Percentiles rank a stretch among this genome's conserved stretches.
phyloP scores from a whole-genome alignment of 2,329 filamentous ascomycete species.

The Pseudogymnoascus sp. region DNA sequence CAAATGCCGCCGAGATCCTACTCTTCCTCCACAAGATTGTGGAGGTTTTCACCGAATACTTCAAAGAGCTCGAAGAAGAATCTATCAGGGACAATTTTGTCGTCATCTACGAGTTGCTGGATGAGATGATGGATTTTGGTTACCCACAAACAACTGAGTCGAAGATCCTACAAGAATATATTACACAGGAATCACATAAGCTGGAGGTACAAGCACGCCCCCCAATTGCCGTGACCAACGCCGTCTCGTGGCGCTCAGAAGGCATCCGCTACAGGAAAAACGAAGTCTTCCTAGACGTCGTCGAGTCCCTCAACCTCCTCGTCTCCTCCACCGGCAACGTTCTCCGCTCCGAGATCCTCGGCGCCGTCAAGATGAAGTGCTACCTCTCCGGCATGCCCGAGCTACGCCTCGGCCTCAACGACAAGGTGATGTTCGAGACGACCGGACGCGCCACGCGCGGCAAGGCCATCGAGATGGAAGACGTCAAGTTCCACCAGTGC shows the following conservation, averaged over 20 bases:
- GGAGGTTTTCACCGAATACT: constrained; percentile 99
- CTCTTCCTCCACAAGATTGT: constrained; percentile 97
- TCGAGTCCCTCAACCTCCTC: constrained; percentile 92
- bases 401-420: constrained; percentile 85
- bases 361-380: constrained; percentile 99
- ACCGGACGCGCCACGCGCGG: constrained; percentile 88
- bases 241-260: constrained; percentile 95
- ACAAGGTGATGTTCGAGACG: constrained; percentile 99
- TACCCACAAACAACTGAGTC: constrained; percentile 97
- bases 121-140: constrained; percentile 99
- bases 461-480: constrained; percentile 98
- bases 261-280: constrained; percentile 98
- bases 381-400: constrained; percentile 98
- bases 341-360: constrained; percentile 88
- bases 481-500: constrained; percentile 99
- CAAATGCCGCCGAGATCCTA: constrained; percentile 95
- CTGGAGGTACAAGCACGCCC: constrained; percentile 92
- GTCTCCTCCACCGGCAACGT: constrained; percentile 94
- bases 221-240: constrained; percentile 96
- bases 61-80: constrained; percentile 97
- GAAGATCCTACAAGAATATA: constrained; percentile 98
- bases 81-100: constrained; percentile 99
- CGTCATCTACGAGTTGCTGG: constrained; percentile 94
- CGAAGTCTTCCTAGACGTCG: constrained; percentile 95
- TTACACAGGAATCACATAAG: constrained; percentile 98